Conservation (phyloP, 129 eudicot genomes). For the Lactuca saligna region DNA sequence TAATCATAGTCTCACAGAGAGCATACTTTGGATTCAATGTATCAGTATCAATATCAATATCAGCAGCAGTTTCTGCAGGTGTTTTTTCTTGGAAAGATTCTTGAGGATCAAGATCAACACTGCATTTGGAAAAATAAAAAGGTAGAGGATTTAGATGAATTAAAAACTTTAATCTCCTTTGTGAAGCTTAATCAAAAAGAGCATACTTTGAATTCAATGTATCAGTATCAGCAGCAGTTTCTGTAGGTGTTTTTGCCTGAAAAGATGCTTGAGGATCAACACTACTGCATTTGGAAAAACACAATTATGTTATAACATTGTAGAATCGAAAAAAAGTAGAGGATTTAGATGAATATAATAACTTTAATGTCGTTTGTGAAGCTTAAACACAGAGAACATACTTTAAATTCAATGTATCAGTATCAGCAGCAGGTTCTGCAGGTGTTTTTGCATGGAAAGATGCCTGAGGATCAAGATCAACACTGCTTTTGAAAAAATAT, state of each 20-base stretch:
- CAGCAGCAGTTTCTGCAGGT: too few relatives aligned
- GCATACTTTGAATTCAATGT: conserved; percentile 45
- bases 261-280: conserved; percentile 64
- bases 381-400: conserved; percentile 14
- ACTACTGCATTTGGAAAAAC: conserved; percentile 36
- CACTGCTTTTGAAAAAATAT: conserved; percentile 42
- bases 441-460: conserved; percentile 30
- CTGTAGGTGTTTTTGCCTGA: background rate
- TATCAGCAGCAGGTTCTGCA: too few relatives aligned
- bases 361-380: too few relatives aligned
- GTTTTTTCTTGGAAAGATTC: conserved; percentile 35
- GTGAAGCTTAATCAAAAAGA: background rate
- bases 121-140: conserved; percentile 30
- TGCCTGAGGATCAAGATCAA: conserved; percentile 49
- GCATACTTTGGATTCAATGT: conserved; percentile 45
- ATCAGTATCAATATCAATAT: background rate
- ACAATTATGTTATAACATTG: conserved; percentile 21
- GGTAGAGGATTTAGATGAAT: too few relatives aligned
- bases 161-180: too few relatives aligned
- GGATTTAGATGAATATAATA: too few relatives aligned
- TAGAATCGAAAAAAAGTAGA: too few relatives aligned
- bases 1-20: background rate
- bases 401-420: conserved; percentile 39
- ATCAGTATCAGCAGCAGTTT: background rate
- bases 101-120: conserved; percentile 71